phyloP scores from a whole-genome alignment of 176 grass and related monocot species.

The Pharus latifolius region DNA sequence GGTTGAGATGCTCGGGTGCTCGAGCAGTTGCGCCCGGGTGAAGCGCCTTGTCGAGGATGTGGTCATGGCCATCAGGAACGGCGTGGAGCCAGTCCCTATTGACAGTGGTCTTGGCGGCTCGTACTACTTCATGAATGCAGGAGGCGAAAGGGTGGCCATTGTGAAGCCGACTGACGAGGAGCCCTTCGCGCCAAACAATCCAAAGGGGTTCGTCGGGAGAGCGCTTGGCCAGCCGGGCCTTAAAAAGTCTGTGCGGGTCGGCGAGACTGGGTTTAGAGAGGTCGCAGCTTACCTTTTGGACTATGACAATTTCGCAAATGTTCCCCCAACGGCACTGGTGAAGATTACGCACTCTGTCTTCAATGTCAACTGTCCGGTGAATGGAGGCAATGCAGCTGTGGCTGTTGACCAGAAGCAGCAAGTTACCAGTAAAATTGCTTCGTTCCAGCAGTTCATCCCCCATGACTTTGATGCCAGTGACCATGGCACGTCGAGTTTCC shows the following conservation, averaged over 20 bases:
- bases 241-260: constrained; percentile 72
- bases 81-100: constrained; percentile 55
- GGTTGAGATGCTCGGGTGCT: constrained; percentile 58
- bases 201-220: constrained; percentile 65
- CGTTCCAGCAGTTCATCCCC: constrained; percentile 68
- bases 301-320: constrained; percentile 70
- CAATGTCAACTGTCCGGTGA: constrained; percentile 44
- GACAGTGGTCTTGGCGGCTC: constrained; percentile 64
- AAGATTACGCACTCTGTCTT: constrained; percentile 80
- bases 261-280: constrained; percentile 85
- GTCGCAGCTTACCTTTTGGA: constrained; percentile 84
- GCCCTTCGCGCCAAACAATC: constrained; percentile 74
- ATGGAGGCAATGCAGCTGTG: not conserved
- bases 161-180: constrained; percentile 83
- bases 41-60: constrained; percentile 52
- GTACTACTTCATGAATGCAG: constrained; percentile 58
- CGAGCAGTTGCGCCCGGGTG: constrained; percentile 30
- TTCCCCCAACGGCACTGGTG: constrained; percentile 61
- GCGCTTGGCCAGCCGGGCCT: constrained; percentile 67
- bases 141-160: constrained; percentile 64
- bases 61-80: constrained; percentile 40
- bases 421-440: constrained; percentile 64
- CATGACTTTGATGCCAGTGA: constrained; percentile 80
- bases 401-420: constrained; percentile 40
- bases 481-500: constrained; percentile 61